These are phyloP conservation scores for Byssothecium circinans DNA, from an alignment of 2,329 filamentous ascomycete species.

Conservation along the genomic window DNA sequence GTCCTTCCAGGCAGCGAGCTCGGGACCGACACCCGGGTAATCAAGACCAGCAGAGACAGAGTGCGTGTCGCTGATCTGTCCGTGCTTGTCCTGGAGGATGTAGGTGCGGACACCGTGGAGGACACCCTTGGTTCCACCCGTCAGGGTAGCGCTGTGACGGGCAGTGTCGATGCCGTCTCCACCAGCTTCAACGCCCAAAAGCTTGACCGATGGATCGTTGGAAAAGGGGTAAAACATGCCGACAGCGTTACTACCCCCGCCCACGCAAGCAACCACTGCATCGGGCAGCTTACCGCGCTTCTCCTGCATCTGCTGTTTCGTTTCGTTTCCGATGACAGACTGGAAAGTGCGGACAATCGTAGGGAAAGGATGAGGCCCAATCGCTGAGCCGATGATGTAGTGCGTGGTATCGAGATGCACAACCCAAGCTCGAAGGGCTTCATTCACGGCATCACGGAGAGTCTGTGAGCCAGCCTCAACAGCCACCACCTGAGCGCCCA, in stretches of 20 bases:
- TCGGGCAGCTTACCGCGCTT: slow-evolving; percentile 88
- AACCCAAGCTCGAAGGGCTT: slow-evolving; percentile 93
- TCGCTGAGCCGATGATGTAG: slow-evolving; percentile 97
- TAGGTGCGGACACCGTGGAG: slow-evolving; percentile 96
- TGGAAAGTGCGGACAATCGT: slow-evolving; percentile 98
- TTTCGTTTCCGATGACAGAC: slow-evolving; percentile 92
- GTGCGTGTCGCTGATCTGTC: slow-evolving; percentile 93
- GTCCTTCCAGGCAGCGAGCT: slow-evolving; percentile 92
- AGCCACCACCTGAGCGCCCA: slow-evolving; percentile 88
- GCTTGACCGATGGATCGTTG: slow-evolving; percentile 79
- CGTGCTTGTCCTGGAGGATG: slow-evolving; percentile 87
- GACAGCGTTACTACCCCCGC: slow-evolving; percentile 89
- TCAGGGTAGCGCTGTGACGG: slow-evolving; percentile 84
- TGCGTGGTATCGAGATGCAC: slow-evolving; percentile 90
- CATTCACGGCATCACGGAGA: slow-evolving; percentile 74
- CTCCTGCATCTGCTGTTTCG: slow-evolving; percentile 85
- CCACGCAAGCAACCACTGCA: slow-evolving; percentile 94
- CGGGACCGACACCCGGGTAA: slow-evolving; percentile 94
- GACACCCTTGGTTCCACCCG: slow-evolving; percentile 85
- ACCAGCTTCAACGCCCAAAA: slow-evolving; percentile 91
- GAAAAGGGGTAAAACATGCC: slow-evolving; percentile 99
- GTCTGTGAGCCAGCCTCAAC: slow-evolving; percentile 84
- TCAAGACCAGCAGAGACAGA: slow-evolving; percentile 95
- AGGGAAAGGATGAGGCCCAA: slow-evolving; percentile 96
- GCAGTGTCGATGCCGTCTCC: slow-evolving; percentile 87